Percentiles rank a stretch among this genome's conserved stretches.
Conservation (phyloP, 2,329 filamentous ascomycete species). For the Aspergillus versicolor region DNA sequence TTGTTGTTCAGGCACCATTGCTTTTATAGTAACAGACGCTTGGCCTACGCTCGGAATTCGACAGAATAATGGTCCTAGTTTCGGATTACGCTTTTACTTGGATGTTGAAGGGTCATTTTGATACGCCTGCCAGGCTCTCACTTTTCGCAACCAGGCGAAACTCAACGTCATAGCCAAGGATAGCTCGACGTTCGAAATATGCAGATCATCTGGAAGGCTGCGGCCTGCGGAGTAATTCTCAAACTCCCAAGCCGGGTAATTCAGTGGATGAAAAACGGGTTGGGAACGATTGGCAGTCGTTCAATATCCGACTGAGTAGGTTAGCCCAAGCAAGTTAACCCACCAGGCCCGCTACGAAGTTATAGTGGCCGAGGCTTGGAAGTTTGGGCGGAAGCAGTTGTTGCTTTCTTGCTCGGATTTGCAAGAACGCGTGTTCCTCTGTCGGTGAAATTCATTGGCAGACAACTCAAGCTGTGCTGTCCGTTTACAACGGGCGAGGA, state of each 20-base stretch:
- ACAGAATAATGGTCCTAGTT: background rate
- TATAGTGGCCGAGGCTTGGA: background rate
- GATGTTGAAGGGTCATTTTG: no score
- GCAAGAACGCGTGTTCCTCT: background rate
- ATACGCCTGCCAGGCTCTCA: no score
- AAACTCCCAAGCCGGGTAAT: background rate
- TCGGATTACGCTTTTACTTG: no score
- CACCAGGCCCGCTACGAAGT: background rate
- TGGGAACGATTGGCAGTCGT: background rate
- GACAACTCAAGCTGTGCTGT: background rate
- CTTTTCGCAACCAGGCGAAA: no score
- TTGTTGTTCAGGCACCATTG: background rate
- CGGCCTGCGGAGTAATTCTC: background rate
- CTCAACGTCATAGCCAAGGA: background rate
- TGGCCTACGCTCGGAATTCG: background rate
- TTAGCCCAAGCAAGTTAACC: background rate
- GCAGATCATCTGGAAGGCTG: background rate
- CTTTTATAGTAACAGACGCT: no score
- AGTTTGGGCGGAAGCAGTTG: background rate
- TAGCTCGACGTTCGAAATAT: background rate
- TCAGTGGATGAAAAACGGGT: background rate
- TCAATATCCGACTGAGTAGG: background rate
- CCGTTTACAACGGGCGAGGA: background rate
- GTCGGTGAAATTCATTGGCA: background rate
- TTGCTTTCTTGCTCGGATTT: background rate